Evolutionary conservation across 2,329 filamentous ascomycete genomes (phyloP).

Genomic region (Tolypocladium cylindrosporum): DNA sequence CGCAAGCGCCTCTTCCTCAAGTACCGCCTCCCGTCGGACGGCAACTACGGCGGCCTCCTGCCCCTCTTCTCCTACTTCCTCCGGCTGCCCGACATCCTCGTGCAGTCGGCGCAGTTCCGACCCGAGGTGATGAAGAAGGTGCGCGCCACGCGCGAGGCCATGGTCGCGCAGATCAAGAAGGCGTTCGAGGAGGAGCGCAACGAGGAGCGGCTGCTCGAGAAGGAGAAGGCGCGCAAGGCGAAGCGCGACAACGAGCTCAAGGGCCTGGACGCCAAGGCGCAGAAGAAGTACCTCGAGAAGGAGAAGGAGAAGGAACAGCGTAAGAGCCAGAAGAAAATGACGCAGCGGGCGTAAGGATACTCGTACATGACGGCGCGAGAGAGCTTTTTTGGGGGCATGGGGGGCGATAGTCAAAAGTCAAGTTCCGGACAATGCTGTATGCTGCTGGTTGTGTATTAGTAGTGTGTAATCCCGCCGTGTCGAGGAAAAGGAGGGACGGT

Average conservation of each 20-base stretch:
- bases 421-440: background rate
- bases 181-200: conserved; percentile 69
- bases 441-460: background rate
- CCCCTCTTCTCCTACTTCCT: conserved; percentile 76
- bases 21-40: conserved; percentile 55
- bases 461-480: background rate
- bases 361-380: background rate
- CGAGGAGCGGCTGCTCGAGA: conserved; percentile 63
- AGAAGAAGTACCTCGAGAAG: conserved; percentile 76
- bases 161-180: conserved; percentile 70
- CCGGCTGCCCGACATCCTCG: conserved; percentile 75
- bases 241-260: conserved; percentile 80
- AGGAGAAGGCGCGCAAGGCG: conserved; percentile 71
- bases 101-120: conserved; percentile 71
- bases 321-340: conserved; percentile 44
- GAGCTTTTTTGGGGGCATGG: background rate
- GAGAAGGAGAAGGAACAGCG: conserved; percentile 65
- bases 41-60: conserved; percentile 55
- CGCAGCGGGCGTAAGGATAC: conserved; percentile 34
- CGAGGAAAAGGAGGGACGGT: background rate
- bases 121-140: conserved; percentile 84
- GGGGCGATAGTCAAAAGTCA: too few species aligned
- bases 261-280: conserved; percentile 67
- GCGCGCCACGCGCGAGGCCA: conserved; percentile 67
- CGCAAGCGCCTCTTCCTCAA: conserved; percentile 82